Conservation (phyloP, 495 filamentous ascomycete genomes). For the Trichoderma gamsii region DNA sequence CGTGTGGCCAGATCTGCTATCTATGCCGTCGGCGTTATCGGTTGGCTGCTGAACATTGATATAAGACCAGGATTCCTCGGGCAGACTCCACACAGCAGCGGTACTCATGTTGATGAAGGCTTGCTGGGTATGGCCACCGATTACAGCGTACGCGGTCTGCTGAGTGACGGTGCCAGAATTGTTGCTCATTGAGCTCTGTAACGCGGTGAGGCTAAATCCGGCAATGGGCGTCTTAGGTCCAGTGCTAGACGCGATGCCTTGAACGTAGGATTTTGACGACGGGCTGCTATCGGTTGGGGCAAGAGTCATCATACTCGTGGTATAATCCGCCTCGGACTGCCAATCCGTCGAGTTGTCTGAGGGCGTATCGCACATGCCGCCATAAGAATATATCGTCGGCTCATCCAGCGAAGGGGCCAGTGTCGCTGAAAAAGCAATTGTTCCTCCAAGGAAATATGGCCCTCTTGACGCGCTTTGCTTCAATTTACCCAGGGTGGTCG, state of each 20-base stretch:
- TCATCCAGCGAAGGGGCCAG: conserved; percentile 42
- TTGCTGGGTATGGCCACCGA: conserved; percentile 76
- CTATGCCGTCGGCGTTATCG: conserved; percentile 37
- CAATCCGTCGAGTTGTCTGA: conserved; percentile 42
- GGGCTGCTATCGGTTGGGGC: conserved; percentile 29
- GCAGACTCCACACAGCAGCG: conserved; percentile 78
- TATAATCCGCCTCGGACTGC: conserved; percentile 65
- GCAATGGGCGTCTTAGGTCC: conserved; percentile 69
- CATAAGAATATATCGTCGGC: conserved; percentile 65
- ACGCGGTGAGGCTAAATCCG: conserved; percentile 73
- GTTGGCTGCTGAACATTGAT: conserved; percentile 51
- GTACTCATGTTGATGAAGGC: conserved; percentile 94
- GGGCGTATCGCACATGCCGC: conserved; percentile 74
- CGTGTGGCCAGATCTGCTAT: conserved; percentile 81
- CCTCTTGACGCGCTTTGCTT: conserved; percentile 32
- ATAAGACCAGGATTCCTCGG: conserved; percentile 82
- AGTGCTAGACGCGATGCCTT: conserved; percentile 27
- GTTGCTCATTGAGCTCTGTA: conserved; percentile 50
- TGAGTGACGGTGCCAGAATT: conserved; percentile 53
- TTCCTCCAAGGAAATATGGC: conserved; percentile 61
- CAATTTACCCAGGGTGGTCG: conserved; percentile 20
- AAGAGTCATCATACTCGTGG: conserved; percentile 63
- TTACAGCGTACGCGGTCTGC: conserved; percentile 69
- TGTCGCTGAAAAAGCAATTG: conserved; percentile 60
- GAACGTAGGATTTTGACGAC: conserved; percentile 39